Evolutionary conservation across 257 asterid species (phyloP).

Genomic region (Solanum lignicaule): DNA sequence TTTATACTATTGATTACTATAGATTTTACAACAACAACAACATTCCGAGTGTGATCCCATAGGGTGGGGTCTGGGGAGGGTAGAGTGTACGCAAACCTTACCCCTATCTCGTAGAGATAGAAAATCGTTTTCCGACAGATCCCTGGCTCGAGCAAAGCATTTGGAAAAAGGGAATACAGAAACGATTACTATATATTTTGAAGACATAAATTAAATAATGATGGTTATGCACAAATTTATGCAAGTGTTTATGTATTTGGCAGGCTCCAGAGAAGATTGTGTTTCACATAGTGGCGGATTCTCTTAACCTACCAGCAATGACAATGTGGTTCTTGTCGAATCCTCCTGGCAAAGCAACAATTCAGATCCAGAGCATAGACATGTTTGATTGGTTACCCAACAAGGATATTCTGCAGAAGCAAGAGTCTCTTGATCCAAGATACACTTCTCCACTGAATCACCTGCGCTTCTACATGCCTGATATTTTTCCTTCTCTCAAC

Average conservation of each 20-base stretch:
- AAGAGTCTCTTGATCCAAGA: constrained; percentile 47
- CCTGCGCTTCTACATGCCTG: constrained; percentile 51
- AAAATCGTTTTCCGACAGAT: not conserved
- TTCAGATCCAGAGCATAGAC: constrained; percentile 46
- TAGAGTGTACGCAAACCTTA: not conserved
- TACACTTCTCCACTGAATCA: constrained; percentile 57
- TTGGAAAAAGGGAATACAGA: not conserved
- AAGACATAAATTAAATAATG: not conserved
- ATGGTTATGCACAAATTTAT: not conserved
- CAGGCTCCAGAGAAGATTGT: constrained; percentile 52
- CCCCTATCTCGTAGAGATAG: not conserved
- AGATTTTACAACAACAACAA: not conserved
- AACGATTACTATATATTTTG: not conserved
- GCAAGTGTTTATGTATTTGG: not conserved
- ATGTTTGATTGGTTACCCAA: constrained; percentile 43
- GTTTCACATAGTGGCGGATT: constrained; percentile 45
- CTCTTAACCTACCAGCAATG: constrained; percentile 46
- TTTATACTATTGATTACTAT: not conserved
- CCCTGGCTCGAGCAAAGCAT: not conserved
- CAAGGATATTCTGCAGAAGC: constrained; percentile 39
- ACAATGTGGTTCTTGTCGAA: constrained; percentile 48
- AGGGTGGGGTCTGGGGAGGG: not conserved
- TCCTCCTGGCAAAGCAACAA: constrained; percentile 35
- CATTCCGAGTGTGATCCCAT: not conserved
- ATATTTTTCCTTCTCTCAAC: constrained; percentile 43